phyloP scores from a whole-genome alignment of 108 stramenopile species.

The Skeletonema tropicum region DNA sequence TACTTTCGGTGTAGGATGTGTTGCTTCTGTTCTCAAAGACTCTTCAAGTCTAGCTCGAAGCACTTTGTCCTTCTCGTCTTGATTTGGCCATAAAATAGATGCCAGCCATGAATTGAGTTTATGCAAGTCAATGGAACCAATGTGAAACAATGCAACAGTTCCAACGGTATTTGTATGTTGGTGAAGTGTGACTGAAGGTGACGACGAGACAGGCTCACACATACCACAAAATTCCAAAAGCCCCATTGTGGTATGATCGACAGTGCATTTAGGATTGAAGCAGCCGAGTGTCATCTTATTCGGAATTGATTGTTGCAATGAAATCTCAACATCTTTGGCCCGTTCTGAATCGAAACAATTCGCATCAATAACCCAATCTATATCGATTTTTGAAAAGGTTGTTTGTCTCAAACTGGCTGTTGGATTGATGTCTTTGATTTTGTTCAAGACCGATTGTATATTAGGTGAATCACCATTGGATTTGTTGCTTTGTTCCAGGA shows the following conservation, averaged over 20 bases:
- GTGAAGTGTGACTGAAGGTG: slow-evolving; percentile 31
- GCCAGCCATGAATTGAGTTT: slow-evolving; percentile 81
- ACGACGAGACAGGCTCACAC: slow-evolving; percentile 9
- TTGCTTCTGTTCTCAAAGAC: background rate
- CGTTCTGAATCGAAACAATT: slow-evolving; percentile 77
- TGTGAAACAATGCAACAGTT: slow-evolving; percentile 57
- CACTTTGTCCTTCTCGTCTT: slow-evolving; percentile 74
- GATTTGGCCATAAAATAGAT: slow-evolving; percentile 82
- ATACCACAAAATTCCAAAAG: slow-evolving; percentile 21
- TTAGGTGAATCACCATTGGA: slow-evolving; percentile 2
- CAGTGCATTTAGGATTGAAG: slow-evolving; percentile 10
- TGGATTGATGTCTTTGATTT: slow-evolving; percentile 81
- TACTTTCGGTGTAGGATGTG: slow-evolving; percentile 1
- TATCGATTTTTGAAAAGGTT: slow-evolving; percentile 76
- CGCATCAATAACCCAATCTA: slow-evolving; percentile 88
- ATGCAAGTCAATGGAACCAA: slow-evolving; percentile 59
- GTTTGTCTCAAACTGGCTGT: slow-evolving; percentile 78
- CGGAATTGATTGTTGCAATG: slow-evolving; percentile 23
- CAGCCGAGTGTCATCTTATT: background rate
- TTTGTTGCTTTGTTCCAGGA: slow-evolving; percentile 28
- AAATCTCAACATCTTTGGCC: slow-evolving; percentile 48
- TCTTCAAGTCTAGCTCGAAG: slow-evolving; percentile 58
- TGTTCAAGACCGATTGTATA: slow-evolving; percentile 20
- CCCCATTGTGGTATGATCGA: slow-evolving; percentile 10
- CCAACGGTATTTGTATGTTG: slow-evolving; percentile 69